Conservation (phyloP, 345 rosid species). For the Chamaenerion angustifolium region DNA sequence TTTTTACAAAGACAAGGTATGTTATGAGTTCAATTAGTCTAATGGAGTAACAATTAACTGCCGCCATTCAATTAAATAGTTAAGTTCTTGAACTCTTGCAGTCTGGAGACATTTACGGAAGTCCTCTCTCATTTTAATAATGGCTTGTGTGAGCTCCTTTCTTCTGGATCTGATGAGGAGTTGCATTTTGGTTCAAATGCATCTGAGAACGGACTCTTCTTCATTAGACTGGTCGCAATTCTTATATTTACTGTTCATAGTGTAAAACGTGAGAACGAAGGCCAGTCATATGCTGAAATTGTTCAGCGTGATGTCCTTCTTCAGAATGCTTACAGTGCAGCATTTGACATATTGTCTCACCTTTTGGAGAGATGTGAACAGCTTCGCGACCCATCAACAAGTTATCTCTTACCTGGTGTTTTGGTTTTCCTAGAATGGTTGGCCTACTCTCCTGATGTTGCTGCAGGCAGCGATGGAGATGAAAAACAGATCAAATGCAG, state of each 20-base stretch:
- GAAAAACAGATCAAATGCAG: constrained; percentile 51
- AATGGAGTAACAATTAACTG: background rate
- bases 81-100: constrained; percentile 15
- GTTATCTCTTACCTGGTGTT: constrained; percentile 68
- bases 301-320: constrained; percentile 80
- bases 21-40: constrained; percentile 1
- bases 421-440: constrained; percentile 86
- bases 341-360: constrained; percentile 59
- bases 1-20: constrained; percentile 92
- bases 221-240: constrained; percentile 58
- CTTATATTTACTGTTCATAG: constrained; percentile 67
- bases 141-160: constrained; percentile 52
- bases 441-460: constrained; percentile 77
- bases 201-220: constrained; percentile 48
- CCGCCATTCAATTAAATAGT: background rate
- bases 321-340: constrained; percentile 71
- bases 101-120: constrained; percentile 83
- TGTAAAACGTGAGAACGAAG: constrained; percentile 57
- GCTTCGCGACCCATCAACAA: constrained; percentile 57
- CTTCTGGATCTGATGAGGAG: constrained; percentile 48
- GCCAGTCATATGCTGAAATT: constrained; percentile 81
- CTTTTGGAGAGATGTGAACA: constrained; percentile 48
- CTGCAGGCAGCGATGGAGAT: constrained; percentile 47
- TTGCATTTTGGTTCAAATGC: constrained; percentile 58
- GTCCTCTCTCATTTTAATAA: constrained; percentile 49